These are phyloP conservation scores for Fusarium decemcellulare DNA, from an alignment of 2,329 filamentous ascomycete species.

Conservation along the genomic window DNA sequence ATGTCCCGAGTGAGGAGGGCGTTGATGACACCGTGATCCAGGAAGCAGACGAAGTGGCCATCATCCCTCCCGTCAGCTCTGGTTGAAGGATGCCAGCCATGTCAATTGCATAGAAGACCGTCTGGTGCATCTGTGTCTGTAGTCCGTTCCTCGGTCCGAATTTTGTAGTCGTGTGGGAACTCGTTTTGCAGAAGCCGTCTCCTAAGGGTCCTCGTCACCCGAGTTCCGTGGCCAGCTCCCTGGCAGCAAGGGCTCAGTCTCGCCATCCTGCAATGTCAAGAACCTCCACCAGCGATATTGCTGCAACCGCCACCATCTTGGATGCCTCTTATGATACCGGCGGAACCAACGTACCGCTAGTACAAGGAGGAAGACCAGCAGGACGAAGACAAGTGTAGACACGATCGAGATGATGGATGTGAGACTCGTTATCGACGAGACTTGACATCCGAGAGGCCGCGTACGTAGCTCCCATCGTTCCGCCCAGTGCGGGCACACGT, in stretches of 20 bases:
- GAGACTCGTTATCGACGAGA: slow-evolving; percentile 54
- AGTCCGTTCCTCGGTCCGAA: background rate
- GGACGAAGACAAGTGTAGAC: slow-evolving; percentile 47
- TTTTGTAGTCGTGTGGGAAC: slow-evolving; percentile 19
- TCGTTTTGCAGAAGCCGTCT: slow-evolving; percentile 2
- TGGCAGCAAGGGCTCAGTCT: slow-evolving; percentile 50
- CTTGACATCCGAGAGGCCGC: slow-evolving; percentile 53
- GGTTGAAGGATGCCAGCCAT: slow-evolving; percentile 64
- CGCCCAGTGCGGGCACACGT: slow-evolving; percentile 67
- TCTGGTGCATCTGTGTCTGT: slow-evolving; percentile 9
- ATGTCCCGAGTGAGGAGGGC: slow-evolving; percentile 67
- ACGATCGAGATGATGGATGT: slow-evolving; percentile 47
- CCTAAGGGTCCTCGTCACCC: slow-evolving; percentile 10
- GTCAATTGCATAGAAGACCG: slow-evolving; percentile 26
- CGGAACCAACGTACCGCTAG: slow-evolving; percentile 40
- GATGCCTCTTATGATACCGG: slow-evolving; percentile 37
- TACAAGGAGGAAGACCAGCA: slow-evolving; percentile 43
- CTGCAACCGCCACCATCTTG: slow-evolving; percentile 35
- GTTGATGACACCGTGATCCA: slow-evolving; percentile 67
- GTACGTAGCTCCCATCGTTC: slow-evolving; percentile 57
- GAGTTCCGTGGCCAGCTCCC: slow-evolving; percentile 18
- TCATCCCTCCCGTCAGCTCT: slow-evolving; percentile 91
- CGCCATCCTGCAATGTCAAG: slow-evolving; percentile 37
- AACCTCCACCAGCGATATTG: slow-evolving; percentile 29
- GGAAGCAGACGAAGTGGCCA: slow-evolving; percentile 86